A percentile compares a stretch with the other conserved stretches of the same genome.
These are phyloP conservation scores for Botrytis deweyae DNA, from an alignment of 2,329 filamentous ascomycete genomes.

Conservation along the genomic window DNA sequence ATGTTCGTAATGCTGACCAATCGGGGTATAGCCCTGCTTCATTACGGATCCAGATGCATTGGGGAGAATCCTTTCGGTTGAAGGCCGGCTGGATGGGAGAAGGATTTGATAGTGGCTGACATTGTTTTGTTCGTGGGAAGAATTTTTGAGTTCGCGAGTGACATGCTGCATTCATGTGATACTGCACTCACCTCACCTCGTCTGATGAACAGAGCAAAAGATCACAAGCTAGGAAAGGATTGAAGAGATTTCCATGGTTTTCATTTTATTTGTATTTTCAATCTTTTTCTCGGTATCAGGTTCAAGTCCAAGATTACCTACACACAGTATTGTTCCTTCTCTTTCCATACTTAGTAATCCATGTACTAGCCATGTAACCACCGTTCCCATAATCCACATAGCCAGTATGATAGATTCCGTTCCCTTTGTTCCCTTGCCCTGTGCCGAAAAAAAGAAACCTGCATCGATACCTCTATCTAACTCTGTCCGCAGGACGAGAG, in stretches of 20 bases:
- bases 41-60: background rate
- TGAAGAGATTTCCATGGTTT: background rate
- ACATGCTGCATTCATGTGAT: background rate
- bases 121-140: background rate
- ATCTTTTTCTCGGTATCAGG: conserved; percentile 13
- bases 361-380: conserved; percentile 14
- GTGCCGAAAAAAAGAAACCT: conserved; percentile 4
- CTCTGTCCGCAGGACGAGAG: conserved; percentile 10
- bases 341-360: conserved; percentile 1
- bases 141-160: background rate
- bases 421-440: background rate
- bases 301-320: conserved; percentile 13
- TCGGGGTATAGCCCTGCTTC: background rate
- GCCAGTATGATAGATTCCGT: conserved; percentile 11
- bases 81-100: conserved; percentile 1
- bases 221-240: background rate
- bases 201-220: background rate
- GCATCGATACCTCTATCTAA: background rate
- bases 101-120: background rate
- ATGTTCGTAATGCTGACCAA: conserved; percentile 5
- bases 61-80: background rate
- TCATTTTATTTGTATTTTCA: conserved; percentile 1
- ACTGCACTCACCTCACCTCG: background rate
- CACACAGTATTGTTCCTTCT: conserved; percentile 4
- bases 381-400: background rate